These are phyloP conservation scores for Sporodiniella umbellata DNA, from an alignment of 371 early-diverging fungal genomes.

Conservation along the genomic window DNA sequence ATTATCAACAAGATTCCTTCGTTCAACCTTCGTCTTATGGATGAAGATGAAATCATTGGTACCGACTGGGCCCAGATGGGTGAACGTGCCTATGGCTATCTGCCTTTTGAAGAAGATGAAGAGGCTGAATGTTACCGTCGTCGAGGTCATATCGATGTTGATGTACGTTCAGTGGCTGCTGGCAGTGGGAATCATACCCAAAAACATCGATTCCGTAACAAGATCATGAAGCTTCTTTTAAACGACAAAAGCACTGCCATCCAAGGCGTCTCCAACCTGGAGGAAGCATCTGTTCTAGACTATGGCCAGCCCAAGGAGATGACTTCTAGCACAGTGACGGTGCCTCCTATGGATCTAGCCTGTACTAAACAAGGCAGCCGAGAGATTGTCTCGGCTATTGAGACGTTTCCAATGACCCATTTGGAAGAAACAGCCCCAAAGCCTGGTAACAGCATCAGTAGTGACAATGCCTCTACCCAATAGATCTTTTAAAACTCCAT, in stretches of 20 bases:
- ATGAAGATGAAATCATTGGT: conserved; percentile 59
- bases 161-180: background rate
- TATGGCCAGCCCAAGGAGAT: conserved; percentile 34
- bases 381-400: conserved; percentile 3
- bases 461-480: background rate
- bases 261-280: conserved; percentile 32
- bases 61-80: conserved; percentile 67
- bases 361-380: conserved; percentile 8
- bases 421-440: background rate
- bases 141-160: background rate
- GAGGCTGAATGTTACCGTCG: background rate
- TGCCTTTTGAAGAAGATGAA: conserved; percentile 34
- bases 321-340: conserved; percentile 5
- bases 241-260: conserved; percentile 21
- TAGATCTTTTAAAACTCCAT: too few species aligned
- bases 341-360: conserved; percentile 7
- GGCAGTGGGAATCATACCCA: background rate
- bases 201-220: conserved; percentile 7
- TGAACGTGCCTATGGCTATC: conserved; percentile 63
- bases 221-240: conserved; percentile 22
- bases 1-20: conserved; percentile 50
- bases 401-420: conserved; percentile 10
- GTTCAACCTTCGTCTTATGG: conserved; percentile 52
- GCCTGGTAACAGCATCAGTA: background rate
- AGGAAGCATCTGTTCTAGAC: conserved; percentile 41